Evolutionary conservation across 805 yeast genomes (phyloP).

Genomic region (Starmerella bacillaris): DNA sequence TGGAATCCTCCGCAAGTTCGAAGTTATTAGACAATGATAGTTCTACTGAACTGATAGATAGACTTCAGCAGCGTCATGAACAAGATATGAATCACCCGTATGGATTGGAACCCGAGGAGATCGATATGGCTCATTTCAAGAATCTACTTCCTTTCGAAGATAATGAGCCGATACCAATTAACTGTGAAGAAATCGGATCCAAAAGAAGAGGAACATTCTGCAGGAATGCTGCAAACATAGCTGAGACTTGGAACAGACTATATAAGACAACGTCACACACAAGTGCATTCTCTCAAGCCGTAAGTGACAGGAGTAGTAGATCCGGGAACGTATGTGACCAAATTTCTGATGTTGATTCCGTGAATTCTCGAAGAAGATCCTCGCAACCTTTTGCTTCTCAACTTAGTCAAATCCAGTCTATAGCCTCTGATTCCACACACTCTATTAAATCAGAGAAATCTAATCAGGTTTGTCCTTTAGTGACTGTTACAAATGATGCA

Average conservation of each 20-base stretch:
- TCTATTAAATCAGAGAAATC: not conserved
- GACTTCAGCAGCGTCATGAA: not conserved
- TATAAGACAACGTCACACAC: not conserved
- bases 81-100: not conserved
- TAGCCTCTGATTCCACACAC: not conserved
- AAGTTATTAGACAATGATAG: not conserved
- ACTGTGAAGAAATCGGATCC: constrained; percentile 2
- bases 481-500: not conserved
- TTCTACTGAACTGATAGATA: not conserved
- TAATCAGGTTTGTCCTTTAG: not conserved
- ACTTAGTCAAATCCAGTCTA: too few relatives aligned
- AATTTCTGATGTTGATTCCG: not conserved
- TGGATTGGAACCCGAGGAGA: not conserved
- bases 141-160: not conserved
- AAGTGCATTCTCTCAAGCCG: not conserved
- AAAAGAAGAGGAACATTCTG: constrained; percentile 5
- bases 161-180: too few relatives aligned
- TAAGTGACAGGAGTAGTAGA: too few relatives aligned
- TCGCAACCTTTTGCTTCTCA: too few relatives aligned
- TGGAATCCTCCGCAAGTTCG: too few relatives aligned
- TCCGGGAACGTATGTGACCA: too few relatives aligned
- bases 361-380: not conserved
- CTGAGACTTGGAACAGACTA: constrained; percentile 10
- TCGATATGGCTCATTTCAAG: not conserved
- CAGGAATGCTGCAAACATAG: constrained; percentile 9